Base-by-base conservation (phyloP, 2,329 filamentous ascomycete genomes). In the Fusarium sp. region DNA sequence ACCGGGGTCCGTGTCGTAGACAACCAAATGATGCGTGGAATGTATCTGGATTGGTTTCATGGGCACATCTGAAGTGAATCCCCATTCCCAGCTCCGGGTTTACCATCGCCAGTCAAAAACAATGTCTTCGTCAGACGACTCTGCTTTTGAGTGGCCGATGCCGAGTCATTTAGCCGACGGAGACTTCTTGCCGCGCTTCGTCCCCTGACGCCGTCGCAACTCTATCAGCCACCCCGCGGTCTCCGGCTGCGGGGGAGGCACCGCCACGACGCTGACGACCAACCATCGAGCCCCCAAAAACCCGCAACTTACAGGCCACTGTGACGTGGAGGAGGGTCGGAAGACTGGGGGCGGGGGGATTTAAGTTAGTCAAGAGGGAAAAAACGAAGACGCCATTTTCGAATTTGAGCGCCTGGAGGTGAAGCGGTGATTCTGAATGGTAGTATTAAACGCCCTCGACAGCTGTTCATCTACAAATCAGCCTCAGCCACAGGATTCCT, bases 221-320 rank as follows among this genome's bases (percentile, higher is more conserved):
- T 59, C 69, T 71, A 67, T 72, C 70, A 74, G 64, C 59, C 64
- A 70, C 70, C 72, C 72, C 72, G 70, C 72, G 59, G 72, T 72
- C 64, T 62, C 51, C 38, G 46, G 53, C 50, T 67, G 65, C 56
- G 65, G 68, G 68, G 65, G 53, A 68, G 36, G 42, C 31, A 44
- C 44, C 46, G 58, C 55, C 55, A 54, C 61, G 16, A 13, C n/a
- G n/a, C 38, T 34, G 57, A 33, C 57, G 40, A 40, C 65, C 67
- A 70, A 54, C 67, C 61, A 70, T 42, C 64, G 13, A 36, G 49
- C 3, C 27, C 27, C 27, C 9, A n/a, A 38, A 27, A 64, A 13
- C 40, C 56, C 56, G 56, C 57, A 61, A 54, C 62, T 61, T 36
- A 20, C 64, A 65, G 49, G 20, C 38, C 11, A 55, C 34, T 36